phyloP scores from a whole-genome alignment of 768 basidiomycete species.

The Pisolithus albus region DNA sequence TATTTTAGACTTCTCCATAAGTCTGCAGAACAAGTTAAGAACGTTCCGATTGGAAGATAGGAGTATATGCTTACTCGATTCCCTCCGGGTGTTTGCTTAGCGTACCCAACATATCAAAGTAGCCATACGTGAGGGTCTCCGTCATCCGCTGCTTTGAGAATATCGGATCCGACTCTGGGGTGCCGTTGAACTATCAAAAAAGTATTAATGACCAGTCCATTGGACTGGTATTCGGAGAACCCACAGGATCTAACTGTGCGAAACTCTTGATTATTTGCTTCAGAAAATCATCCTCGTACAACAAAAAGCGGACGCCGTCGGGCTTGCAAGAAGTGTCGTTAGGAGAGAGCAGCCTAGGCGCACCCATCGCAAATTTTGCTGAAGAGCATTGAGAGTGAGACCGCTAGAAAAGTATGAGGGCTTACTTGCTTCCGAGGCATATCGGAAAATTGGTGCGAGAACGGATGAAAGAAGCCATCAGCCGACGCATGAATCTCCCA shows the following conservation, averaged over 20 bases:
- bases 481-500: conserved; percentile 77
- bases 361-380: conserved; percentile 84
- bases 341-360: conserved; percentile 76
- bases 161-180: conserved; percentile 67
- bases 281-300: conserved; percentile 78
- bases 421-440: conserved; percentile 61
- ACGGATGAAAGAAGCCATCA: conserved; percentile 96
- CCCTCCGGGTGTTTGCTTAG: conserved; percentile 87
- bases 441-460: conserved; percentile 81
- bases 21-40: conserved; percentile 33
- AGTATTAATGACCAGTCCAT: background rate
- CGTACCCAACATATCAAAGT: conserved; percentile 92
- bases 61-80: conserved; percentile 51
- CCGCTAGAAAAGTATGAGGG: background rate
- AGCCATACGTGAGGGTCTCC: conserved; percentile 82
- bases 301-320: conserved; percentile 79
- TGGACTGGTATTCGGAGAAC: background rate
- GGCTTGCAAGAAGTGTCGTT: conserved; percentile 72
- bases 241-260: conserved; percentile 86
- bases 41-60: background rate
- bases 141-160: conserved; percentile 81
- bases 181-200: conserved; percentile 54
- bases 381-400: background rate
- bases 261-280: conserved; percentile 81
- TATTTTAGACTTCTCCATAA: conserved; percentile 86